phyloP scores from a whole-genome alignment of 2,329 filamentous ascomycete species.

The Fusarium graminum region DNA sequence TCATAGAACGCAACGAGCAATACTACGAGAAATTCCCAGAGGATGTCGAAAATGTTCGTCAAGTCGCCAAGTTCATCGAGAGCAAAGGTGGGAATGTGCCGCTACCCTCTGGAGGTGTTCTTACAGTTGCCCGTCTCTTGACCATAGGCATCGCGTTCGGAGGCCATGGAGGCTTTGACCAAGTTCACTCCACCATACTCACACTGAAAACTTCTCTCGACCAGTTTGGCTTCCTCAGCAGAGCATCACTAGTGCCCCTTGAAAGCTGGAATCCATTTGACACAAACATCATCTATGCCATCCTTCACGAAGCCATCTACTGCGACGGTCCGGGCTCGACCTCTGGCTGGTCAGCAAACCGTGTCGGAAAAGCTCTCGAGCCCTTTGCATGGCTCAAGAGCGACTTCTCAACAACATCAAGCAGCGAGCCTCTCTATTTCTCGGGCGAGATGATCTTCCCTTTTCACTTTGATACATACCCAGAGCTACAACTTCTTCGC shows the following conservation, averaged over 20 bases:
- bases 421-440: slow-evolving; percentile 75
- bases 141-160: slow-evolving; percentile 85
- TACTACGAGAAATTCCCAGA: slow-evolving; percentile 91
- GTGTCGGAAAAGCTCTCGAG: slow-evolving; percentile 65
- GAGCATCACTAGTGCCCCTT: slow-evolving; percentile 75
- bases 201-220: slow-evolving; percentile 79
- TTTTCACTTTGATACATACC: slow-evolving; percentile 84
- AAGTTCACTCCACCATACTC: slow-evolving; percentile 79
- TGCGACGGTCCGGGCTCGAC: slow-evolving; percentile 73
- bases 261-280: slow-evolving; percentile 80
- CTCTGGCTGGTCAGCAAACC: slow-evolving; percentile 81
- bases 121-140: slow-evolving; percentile 81
- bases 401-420: slow-evolving; percentile 44
- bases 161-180: slow-evolving; percentile 80
- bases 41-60: slow-evolving; percentile 76
- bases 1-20: slow-evolving; percentile 77
- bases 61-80: slow-evolving; percentile 74
- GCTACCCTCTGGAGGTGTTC: slow-evolving; percentile 77
- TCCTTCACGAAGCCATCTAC: slow-evolving; percentile 91
- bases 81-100: slow-evolving; percentile 67
- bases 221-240: slow-evolving; percentile 80
- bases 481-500: slow-evolving; percentile 77
- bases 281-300: slow-evolving; percentile 82
- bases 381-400: slow-evolving; percentile 66
- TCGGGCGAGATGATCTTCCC: slow-evolving; percentile 94